Evolutionary conservation across 495 filamentous ascomycete species (phyloP).

Genomic region (Penicillium waksmanii): DNA sequence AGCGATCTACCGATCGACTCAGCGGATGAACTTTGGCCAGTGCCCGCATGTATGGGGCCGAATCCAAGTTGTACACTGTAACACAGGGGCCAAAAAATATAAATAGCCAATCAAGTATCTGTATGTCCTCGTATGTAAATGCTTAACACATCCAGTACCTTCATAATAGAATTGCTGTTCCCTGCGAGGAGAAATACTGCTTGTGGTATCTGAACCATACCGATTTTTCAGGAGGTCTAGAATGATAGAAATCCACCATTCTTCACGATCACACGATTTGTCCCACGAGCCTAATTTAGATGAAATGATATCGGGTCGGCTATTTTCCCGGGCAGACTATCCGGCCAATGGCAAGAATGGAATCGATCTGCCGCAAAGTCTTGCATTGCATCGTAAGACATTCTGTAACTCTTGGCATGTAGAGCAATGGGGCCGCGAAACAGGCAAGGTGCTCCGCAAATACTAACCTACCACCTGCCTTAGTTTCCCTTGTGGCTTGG

Average conservation of each 20-base stretch:
- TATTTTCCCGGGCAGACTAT: neutral
- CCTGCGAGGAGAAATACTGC: too few relatives aligned
- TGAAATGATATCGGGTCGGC: neutral
- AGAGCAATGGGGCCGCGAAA: neutral
- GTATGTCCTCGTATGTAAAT: too few relatives aligned
- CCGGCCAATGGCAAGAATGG: neutral
- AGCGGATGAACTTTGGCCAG: constrained; percentile 1
- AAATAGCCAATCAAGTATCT: neutral
- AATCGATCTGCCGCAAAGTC: neutral
- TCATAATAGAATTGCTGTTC: too few relatives aligned
- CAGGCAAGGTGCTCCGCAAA: neutral
- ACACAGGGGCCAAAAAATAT: neutral
- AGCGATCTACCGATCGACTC: constrained; percentile 8
- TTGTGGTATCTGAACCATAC: neutral
- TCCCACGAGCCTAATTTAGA: neutral
- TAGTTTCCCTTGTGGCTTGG: neutral
- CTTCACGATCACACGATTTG: neutral
- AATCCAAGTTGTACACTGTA: neutral
- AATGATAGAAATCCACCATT: neutral
- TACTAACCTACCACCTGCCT: neutral
- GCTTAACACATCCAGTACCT: too few relatives aligned
- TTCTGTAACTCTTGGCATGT: constrained; percentile 1
- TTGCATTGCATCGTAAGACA: neutral
- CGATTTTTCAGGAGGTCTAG: neutral
- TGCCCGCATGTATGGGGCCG: neutral